Percentiles rank a stretch among this genome's conserved stretches.
These are phyloP conservation scores for Aspergillus wentii DNA, from an alignment of 495 filamentous ascomycete species.

Conservation along the genomic window DNA sequence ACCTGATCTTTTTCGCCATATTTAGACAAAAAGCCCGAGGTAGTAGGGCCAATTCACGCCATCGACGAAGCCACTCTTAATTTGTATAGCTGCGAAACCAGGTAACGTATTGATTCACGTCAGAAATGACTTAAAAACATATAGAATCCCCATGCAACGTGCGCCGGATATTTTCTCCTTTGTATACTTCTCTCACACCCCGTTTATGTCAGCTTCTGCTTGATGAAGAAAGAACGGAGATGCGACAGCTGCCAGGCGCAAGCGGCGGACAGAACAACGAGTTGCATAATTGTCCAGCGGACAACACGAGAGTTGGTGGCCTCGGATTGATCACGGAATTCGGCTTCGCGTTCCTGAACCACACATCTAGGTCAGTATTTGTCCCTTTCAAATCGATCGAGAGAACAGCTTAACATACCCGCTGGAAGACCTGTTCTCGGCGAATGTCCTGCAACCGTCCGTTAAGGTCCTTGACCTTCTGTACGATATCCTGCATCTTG, in stretches of 20 bases:
- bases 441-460: constrained; percentile 81
- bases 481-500: constrained; percentile 87
- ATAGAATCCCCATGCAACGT: too few relatives aligned
- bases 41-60: too few relatives aligned
- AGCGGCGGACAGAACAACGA: constrained; percentile 80
- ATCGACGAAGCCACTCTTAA: too few relatives aligned
- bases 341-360: constrained; percentile 85
- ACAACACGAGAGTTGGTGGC: constrained; percentile 89
- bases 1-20: too few relatives aligned
- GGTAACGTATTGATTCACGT: too few relatives aligned
- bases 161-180: too few relatives aligned
- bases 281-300: constrained; percentile 87
- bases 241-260: constrained; percentile 98
- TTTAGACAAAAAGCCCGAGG: too few relatives aligned
- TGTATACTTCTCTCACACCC: too few relatives aligned
- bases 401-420: constrained; percentile 58
- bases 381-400: background rate
- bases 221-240: constrained; percentile 96
- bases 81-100: too few relatives aligned
- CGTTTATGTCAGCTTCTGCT: constrained; percentile 84
- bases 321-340: constrained; percentile 97
- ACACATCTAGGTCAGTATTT: too few relatives aligned
- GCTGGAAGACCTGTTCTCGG: constrained; percentile 92
- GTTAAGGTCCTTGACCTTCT: constrained; percentile 88
- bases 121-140: too few relatives aligned